Conservation (phyloP, 2,329 filamentous ascomycete genomes). For the Orbilia oligospora region DNA sequence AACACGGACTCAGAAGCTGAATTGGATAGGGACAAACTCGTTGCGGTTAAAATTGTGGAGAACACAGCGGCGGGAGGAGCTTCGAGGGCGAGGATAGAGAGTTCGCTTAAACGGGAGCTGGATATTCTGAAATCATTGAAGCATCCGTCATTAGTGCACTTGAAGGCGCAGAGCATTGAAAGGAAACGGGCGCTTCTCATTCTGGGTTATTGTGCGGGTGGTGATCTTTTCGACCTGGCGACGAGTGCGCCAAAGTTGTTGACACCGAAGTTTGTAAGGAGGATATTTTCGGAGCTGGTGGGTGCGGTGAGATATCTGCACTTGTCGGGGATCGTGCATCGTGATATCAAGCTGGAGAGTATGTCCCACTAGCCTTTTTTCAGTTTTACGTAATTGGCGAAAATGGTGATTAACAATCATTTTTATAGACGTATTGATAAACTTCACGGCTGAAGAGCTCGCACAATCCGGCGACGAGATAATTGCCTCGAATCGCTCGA, state of each 20-base stretch:
- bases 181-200: slow-evolving; percentile 86
- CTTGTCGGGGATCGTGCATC: slow-evolving; percentile 86
- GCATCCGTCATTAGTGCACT: slow-evolving; percentile 89
- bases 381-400: slow-evolving; percentile 44
- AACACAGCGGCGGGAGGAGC: slow-evolving; percentile 94
- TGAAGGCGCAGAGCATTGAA: slow-evolving; percentile 92
- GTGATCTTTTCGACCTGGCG: slow-evolving; percentile 93
- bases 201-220: slow-evolving; percentile 91
- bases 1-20: slow-evolving; percentile 71
- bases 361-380: slow-evolving; percentile 67
- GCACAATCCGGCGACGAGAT: slow-evolving; percentile 75
- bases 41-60: slow-evolving; percentile 95
- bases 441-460: slow-evolving; percentile 74
- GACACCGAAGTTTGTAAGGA: slow-evolving; percentile 78
- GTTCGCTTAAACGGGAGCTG: slow-evolving; percentile 92
- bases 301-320: slow-evolving; percentile 89
- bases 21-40: slow-evolving; percentile 81
- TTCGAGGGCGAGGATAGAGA: slow-evolving; percentile 87
- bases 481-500: slow-evolving; percentile 82
- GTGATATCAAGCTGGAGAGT: slow-evolving; percentile 99
- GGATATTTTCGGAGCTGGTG: slow-evolving; percentile 91
- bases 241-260: slow-evolving; percentile 75
- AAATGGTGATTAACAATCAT: slow-evolving; percentile 37
- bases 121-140: slow-evolving; percentile 91
- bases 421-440: slow-evolving; percentile 85